phyloP scores from a whole-genome alignment of 805 yeast species.

The Jamesozyma piceae region DNA sequence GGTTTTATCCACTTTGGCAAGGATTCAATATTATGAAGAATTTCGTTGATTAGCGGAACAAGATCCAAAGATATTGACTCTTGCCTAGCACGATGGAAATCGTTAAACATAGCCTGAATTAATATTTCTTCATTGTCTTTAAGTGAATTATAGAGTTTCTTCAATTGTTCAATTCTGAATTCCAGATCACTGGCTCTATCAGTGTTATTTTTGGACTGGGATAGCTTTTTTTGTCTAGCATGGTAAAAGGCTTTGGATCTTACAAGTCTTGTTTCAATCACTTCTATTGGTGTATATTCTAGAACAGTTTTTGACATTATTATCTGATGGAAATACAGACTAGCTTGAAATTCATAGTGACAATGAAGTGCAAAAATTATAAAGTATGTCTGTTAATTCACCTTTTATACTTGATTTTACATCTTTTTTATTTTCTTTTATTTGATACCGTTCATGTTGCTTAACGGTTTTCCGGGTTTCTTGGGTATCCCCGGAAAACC shows the following conservation, averaged over 20 bases:
- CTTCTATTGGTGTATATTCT: constrained; percentile 11
- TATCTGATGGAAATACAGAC: too few species aligned
- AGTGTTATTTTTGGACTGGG: constrained; percentile 9
- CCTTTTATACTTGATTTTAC: too few species aligned
- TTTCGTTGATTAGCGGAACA: constrained; percentile 42
- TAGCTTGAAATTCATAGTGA: too few species aligned
- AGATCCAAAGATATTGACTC: constrained; percentile 61
- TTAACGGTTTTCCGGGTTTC: too few species aligned
- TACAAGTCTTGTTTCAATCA: constrained; percentile 10
- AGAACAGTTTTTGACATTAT: not conserved
- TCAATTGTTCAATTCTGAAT: constrained; percentile 51
- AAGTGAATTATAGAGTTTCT: constrained; percentile 56
- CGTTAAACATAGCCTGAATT: constrained; percentile 49
- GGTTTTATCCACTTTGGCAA: constrained; percentile 56
- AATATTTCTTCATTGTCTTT: constrained; percentile 48
- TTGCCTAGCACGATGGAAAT: constrained; percentile 53
- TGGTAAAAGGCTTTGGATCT: constrained; percentile 10
- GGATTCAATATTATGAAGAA: constrained; percentile 48
- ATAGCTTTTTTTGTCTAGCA: constrained; percentile 1
- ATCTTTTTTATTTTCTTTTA: too few species aligned
- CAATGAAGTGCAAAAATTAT: too few species aligned
- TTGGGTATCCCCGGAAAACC: too few species aligned
- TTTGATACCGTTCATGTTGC: too few species aligned
- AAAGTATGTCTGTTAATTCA: too few species aligned
- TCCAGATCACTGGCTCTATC: constrained; percentile 14